Conservation (phyloP, 805 yeast genomes). For the Nakazawaea wyomingensis region DNA sequence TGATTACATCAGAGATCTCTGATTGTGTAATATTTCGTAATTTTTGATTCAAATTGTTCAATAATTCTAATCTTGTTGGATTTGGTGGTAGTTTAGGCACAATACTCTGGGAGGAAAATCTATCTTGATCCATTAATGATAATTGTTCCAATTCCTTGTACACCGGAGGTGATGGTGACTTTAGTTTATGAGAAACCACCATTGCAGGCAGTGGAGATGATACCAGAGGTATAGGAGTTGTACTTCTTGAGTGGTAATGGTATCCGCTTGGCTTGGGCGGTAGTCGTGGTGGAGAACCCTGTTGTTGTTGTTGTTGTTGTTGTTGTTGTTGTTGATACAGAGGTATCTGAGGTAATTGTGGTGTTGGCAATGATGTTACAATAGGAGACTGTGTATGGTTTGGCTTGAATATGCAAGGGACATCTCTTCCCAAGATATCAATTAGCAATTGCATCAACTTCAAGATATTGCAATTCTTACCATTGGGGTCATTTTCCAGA, state of each 20-base stretch:
- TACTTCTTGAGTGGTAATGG: not conserved
- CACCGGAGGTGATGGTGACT: slow-evolving; percentile 13
- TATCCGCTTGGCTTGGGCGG: slow-evolving; percentile 22
- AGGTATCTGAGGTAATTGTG: slow-evolving; percentile 27
- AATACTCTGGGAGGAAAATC: not conserved
- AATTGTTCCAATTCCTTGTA: slow-evolving; percentile 7
- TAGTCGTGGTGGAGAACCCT: slow-evolving; percentile 13
- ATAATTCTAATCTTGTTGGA: slow-evolving; percentile 10
- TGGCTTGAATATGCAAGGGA: slow-evolving; percentile 12
- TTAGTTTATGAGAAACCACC: no score
- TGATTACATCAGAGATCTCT: slow-evolving; percentile 13
- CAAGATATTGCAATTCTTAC: slow-evolving; percentile 24
- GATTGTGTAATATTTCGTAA: slow-evolving; percentile 5
- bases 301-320: slow-evolving; percentile 31
- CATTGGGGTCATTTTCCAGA: slow-evolving; percentile 18
- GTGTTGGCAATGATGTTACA: not conserved
- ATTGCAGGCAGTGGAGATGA: slow-evolving; percentile 4
- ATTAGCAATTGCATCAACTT: slow-evolving; percentile 18
- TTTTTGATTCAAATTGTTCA: slow-evolving; percentile 11
- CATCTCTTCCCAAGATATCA: slow-evolving; percentile 15
- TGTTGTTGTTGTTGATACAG: slow-evolving; percentile 46
- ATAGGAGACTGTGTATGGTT: slow-evolving; percentile 17
- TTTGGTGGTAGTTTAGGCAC: slow-evolving; percentile 12
- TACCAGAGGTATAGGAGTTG: not conserved
- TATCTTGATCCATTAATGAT: slow-evolving; percentile 11